phyloP scores from a whole-genome alignment of 345 rosid genomes.

The Eucalyptus marginata region DNA sequence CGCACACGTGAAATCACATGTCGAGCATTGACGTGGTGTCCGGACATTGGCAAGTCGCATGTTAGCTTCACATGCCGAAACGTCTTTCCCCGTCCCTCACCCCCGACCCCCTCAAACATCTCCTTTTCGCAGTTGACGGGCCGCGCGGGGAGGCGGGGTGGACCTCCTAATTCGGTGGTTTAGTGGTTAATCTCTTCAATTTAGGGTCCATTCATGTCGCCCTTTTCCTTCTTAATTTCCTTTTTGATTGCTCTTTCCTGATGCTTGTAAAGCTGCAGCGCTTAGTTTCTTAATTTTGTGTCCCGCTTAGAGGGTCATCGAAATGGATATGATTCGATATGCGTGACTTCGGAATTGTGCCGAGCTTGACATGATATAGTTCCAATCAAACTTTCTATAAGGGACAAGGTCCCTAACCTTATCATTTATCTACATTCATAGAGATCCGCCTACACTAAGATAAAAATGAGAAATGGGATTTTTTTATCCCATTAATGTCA shows the following conservation, averaged over 20 bases:
- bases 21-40: not conserved
- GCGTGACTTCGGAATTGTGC: fast-evolving
- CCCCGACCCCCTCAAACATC: not conserved
- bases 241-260: not conserved
- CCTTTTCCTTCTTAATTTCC: not conserved
- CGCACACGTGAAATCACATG: not conserved
- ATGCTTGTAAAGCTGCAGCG: not conserved
- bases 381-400: fast-evolving
- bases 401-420: fast-evolving
- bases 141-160: not conserved
- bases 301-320: fast-evolving
- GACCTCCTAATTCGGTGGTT: not conserved
- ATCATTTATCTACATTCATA: not conserved
- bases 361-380: not conserved
- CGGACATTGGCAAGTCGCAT: not conserved
- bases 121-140: not conserved
- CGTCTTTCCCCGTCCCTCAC: not conserved
- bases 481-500: not conserved
- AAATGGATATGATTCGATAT: not conserved
- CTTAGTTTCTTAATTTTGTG: not conserved
- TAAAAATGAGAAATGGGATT: not conserved
- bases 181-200: not conserved
- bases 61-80: not conserved
- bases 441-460: fast-evolving
- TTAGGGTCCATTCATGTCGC: not conserved